phyloP scores from a whole-genome alignment of 2,329 filamentous ascomycete genomes.

The Chrysoporthe austroafricana region DNA sequence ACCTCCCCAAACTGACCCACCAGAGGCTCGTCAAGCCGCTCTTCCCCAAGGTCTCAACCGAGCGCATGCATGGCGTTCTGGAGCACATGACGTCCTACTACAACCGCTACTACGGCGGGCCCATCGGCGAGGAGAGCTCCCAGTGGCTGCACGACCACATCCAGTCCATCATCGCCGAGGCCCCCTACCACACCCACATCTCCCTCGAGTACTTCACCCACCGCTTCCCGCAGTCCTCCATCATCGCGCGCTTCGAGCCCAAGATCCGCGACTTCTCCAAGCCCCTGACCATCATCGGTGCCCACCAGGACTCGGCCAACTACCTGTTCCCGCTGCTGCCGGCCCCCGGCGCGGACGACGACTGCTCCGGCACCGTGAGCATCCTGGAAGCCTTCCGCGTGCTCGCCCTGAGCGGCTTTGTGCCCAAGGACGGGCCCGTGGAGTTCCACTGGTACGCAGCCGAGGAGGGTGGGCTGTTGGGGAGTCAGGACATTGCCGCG shows the following conservation, averaged over 20 bases:
- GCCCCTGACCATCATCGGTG: conserved; percentile 61
- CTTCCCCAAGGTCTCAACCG: conserved; percentile 61
- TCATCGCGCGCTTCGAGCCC: conserved; percentile 68
- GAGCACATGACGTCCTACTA: conserved; percentile 64
- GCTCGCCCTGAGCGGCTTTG: conserved; percentile 52
- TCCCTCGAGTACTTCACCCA: conserved; percentile 61
- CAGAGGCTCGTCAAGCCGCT: conserved; percentile 60
- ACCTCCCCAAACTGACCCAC: conserved; percentile 46
- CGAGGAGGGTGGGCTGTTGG: conserved; percentile 79
- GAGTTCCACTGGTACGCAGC: conserved; percentile 87
- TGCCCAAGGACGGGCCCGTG: conserved; percentile 48
- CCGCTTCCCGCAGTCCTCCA: conserved; percentile 70
- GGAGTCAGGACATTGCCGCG: conserved; percentile 71
- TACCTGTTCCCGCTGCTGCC: conserved; percentile 70
- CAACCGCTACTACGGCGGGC: conserved; percentile 58
- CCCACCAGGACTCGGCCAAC: conserved; percentile 77
- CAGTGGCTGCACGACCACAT: conserved; percentile 43
- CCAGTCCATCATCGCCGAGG: conserved; percentile 39
- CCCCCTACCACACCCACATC: conserved; percentile 43
- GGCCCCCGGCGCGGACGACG: conserved; percentile 75
- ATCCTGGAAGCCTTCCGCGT: conserved; percentile 74
- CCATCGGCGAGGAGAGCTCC: conserved; percentile 39
- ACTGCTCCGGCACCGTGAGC: conserved; percentile 72
- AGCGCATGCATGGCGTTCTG: conserved; percentile 67
- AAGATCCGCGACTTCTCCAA: conserved; percentile 41